Base-by-base conservation (phyloP, 1,284 basidiomycete genomes). In the Marasmius fiardii region DNA sequence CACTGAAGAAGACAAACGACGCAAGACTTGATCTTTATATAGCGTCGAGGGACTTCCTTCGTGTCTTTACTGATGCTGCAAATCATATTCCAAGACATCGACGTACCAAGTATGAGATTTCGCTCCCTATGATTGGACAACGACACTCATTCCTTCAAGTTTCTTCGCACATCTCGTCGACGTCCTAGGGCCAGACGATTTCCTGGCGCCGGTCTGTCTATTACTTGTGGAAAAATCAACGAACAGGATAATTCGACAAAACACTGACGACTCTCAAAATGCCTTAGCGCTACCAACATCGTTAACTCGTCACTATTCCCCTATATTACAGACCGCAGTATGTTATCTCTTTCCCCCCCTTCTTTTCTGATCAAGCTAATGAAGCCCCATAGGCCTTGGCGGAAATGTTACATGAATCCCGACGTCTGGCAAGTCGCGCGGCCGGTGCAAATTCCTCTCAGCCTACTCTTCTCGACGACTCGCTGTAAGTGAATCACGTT, bases 141-240 rank as follows among this genome's bases (percentile, higher is more conserved):
- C 34, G 20, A 16, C 53, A 64, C 56, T 1, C 28, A 34, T 50
- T 51, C 4, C 59, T 35, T 56, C 45, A 53, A 92, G 93, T 56
- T 95, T 99, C 74, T 98, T 97, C 73, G 79, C 86, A 2, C 92
- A 96, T 66, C 81, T 99, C n/a, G 82, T 93, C 34, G 87, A 93
- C 57, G 88, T 91, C 2, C 80, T 99, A 11, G 94, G 93, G 8
- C 74, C 88, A 1, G 74, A 80, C 10, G 86, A 94, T 50, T 99
- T 95, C 76, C 75, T 97, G 39, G 81, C 92, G 0, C 90, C 94
- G 0, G 72, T 97, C 7, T 85, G 82, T 60, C 91, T 98, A 85
- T 82, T 98, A 1, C 77, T 98, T 11, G 79, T 95, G 1, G 93
- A 96, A 64, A 91, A 90, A 60, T 77, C 81, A 2, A 81, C 86